Evolutionary conservation across 495 filamentous ascomycete species (phyloP), one percentile per base, ranked within the genome.

Genomic region (Penicillium arizonense): DNA sequence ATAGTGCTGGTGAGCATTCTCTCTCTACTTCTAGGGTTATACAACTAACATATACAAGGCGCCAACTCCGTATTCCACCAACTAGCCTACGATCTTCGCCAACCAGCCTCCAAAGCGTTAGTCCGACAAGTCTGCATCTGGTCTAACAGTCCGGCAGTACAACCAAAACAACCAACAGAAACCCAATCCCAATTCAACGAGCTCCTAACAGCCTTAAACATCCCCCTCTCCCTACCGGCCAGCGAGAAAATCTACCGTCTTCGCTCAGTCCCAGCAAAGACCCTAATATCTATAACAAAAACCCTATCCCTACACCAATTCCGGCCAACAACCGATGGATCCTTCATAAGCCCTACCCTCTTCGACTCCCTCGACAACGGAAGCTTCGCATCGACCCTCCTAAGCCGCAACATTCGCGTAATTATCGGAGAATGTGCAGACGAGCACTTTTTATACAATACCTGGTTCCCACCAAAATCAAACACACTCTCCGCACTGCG

Each of bases 41-140:
- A 26, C 7, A 4, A 26, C 24, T 26, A 30, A 30, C 28, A 30
- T 30, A 7, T 30, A 8, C 6, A 7, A 74, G 87, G 87, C 23
- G 80, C 83, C 28, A 85, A 87, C 63, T 86, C 83, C 39, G 79
- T 78, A 56, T 77, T 83, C 60, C 72, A 82, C 51, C 82, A 84
- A 66, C 60, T 85, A 3, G 72, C 78, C 30, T 77, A 82, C 61
- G 82, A 85, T 48, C 63, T 84, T 30, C 69, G 68, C 34, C 67
- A 77, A 35, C 70, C 76, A 0, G 63, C 62, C 26, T 47, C 64
- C 7, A 45, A 73, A 23, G 50, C 61, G 28, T 64, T 82, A 50
- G 67, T 83, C 49, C 73, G 68, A 30, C 68, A 76, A 48, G 73
- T 64, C n/a, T 69, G 77, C 33, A 80, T 82, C 67, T 77, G 72